Evolutionary conservation across 2,329 filamentous ascomycete species (phyloP), one percentile per base, ranked within the genome.

Genomic region (Lecanoromycetidae sp.): DNA sequence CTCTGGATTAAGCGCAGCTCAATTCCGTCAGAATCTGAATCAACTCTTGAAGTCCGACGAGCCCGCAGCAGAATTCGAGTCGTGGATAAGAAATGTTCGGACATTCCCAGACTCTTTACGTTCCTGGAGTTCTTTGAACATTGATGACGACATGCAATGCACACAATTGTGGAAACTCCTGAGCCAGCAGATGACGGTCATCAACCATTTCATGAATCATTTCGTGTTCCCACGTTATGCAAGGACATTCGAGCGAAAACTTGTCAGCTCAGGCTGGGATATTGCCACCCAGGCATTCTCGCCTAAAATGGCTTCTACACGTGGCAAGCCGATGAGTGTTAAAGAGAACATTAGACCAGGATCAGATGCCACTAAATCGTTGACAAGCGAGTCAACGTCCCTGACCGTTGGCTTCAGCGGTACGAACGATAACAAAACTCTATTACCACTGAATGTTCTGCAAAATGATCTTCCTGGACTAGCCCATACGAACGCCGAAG

Each of bases 331-430:
- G 15, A 3, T 5, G n/a, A n/a, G n/a, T n/a, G 30, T 22, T 5
- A 35, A 35, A 15, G 35, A 40, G 30, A 37, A 35, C 17, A 22
- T 25, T 2, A 32, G 19, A 8, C 27, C 35, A 34, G 29, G 6
- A 27, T 17, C 6, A 10, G 37, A 34, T 26, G 17, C 2, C 12
- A 10, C 26, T 7, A 39, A 26, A n/a, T 3, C 4, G 19, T 30
- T 15, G 22, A 22, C 0, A 69, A 70, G 50, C 69, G 68, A 2
- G 68, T 71, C 4, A 60, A 65, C 0, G 70, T 72, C 0, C 65
- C 82, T 1, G 72, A 85, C 41, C 75, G 78, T 43, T 10, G 82
- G 82, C 0, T 87, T 87, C 55, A 83, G 78, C 47, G 81, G 82
- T 0, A 87, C 82, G 0, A 80, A 78, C 22, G 82, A 86, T 52